These are phyloP conservation scores for Suhomyces xylopsoci DNA, from an alignment of 805 yeast genomes.

Conservation along the genomic window DNA sequence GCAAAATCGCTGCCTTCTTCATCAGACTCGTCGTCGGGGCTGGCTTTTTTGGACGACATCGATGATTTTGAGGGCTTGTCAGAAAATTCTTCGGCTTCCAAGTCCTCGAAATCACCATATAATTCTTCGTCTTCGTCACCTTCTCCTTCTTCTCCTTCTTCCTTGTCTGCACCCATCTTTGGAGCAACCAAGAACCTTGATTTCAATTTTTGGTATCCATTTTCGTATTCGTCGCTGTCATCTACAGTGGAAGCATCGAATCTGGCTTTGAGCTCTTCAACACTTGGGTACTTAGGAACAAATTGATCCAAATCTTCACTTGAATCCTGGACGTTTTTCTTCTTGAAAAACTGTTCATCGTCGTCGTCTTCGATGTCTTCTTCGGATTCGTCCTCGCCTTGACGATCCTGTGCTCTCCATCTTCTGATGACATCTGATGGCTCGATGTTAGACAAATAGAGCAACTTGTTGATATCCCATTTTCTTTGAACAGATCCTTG, in stretches of 20 bases:
- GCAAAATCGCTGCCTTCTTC: conserved; percentile 41
- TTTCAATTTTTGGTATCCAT: conserved; percentile 41
- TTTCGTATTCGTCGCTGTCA: conserved; percentile 37
- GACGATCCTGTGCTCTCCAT: conserved; percentile 59
- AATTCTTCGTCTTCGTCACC: conserved; percentile 23
- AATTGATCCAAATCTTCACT: conserved; percentile 37
- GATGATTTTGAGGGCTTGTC: conserved; percentile 17
- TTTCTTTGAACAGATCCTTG: conserved; percentile 49
- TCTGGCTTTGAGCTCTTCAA: conserved; percentile 45
- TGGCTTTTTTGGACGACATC: conserved; percentile 33
- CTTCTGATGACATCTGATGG: conserved; percentile 70
- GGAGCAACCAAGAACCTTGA: conserved; percentile 56
- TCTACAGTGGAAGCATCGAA: conserved; percentile 36
- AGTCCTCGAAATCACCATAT: conserved; percentile 41
- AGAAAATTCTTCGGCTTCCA: conserved; percentile 21
- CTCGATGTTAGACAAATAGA: conserved; percentile 74
- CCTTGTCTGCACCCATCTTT: conserved; percentile 32
- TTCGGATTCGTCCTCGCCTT: conserved; percentile 41
- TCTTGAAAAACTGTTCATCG: conserved; percentile 51
- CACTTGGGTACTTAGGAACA: conserved; percentile 32
- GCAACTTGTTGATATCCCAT: conserved; percentile 79
- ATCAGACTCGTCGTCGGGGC: conserved; percentile 27
- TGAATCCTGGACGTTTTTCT: conserved; percentile 31
- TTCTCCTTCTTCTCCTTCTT: conserved; percentile 21
- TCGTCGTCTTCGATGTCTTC: conserved; percentile 38